Evolutionary conservation across 2,329 filamentous ascomycete genomes (phyloP), one percentile per base, ranked within the genome.

Genomic region (Pseudogymnoascus sp.): DNA sequence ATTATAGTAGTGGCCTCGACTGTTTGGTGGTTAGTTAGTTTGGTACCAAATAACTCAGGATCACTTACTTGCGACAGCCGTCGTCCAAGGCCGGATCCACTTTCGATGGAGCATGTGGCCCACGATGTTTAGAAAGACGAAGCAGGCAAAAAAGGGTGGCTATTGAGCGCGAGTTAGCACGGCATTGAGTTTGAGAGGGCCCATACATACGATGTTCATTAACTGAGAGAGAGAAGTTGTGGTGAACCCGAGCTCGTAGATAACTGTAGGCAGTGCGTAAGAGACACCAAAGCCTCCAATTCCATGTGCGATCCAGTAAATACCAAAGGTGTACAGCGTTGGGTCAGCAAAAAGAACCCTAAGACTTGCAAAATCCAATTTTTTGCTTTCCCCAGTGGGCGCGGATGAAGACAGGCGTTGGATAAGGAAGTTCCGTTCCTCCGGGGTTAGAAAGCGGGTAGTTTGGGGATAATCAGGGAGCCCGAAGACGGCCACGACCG

Each of bases 191-290:
- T 37, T 37, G 6, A 37, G 15, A 37, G 18, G 6, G 1, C 12
- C 35, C 57, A 18, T 22, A 65, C 69, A 60, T 64, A 72, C 70
- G 41, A 77, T 76, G 41, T 75, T 77, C 75, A 77, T 76, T 59
- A 76, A 63, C 65, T 77, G 75, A 6, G 75, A 75, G 14, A 72
- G 69, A 1, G 75, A 71, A 1, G 75, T 77, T 1, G 69, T 71
- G 0, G 75, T 75, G 58, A 77, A 75, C 1, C 75, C 75, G 3
- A 77, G 68, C 59, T 77, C 68, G 43, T 77, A 76, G 22, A 77
- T 75, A 5, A 77, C 75, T 1, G 75, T 76, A 1, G 75, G 75
- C 59, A 77, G 62, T 4, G 72, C 74, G 62, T 74, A 76, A 6
- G 67, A 64, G 5, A 76, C 67, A 1, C 75, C 75, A 60, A 75